phyloP scores from a whole-genome alignment of 1,284 basidiomycete species.

The Neolentinus lepideus region DNA sequence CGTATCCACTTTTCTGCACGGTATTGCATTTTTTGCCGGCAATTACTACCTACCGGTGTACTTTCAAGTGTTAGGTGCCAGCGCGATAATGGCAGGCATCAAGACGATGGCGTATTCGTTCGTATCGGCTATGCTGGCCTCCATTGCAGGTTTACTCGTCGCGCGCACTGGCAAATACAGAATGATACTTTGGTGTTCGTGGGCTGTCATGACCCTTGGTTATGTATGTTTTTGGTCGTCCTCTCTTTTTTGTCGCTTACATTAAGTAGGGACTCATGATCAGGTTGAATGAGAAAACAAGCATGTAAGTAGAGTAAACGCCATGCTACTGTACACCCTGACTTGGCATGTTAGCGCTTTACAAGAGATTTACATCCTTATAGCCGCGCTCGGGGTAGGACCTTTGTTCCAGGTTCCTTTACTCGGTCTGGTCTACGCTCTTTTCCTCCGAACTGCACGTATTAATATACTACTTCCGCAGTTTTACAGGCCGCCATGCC shows the following conservation, averaged over 20 bases:
- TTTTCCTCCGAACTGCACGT: not conserved
- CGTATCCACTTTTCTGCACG: slow-evolving; percentile 58
- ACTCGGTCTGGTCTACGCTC: not conserved
- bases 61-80: slow-evolving; percentile 73
- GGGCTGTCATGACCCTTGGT: slow-evolving; percentile 48
- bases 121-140: slow-evolving; percentile 49
- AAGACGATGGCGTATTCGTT: slow-evolving; percentile 72
- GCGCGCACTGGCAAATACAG: slow-evolving; percentile 58
- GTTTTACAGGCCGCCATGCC: slow-evolving; percentile 79
- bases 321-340: too few species aligned
- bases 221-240: slow-evolving; percentile 17
- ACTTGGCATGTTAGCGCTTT: slow-evolving; percentile 33
- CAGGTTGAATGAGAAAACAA: slow-evolving; percentile 32
- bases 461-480: slow-evolving; percentile 49
- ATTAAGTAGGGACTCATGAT: slow-evolving; percentile 49
- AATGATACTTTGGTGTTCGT: slow-evolving; percentile 52
- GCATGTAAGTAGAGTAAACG: slow-evolving; percentile 29
- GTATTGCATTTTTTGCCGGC: slow-evolving; percentile 57
- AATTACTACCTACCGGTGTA: slow-evolving; percentile 73
- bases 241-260: too few species aligned
- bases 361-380: slow-evolving; percentile 52
- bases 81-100: slow-evolving; percentile 70
- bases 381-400: slow-evolving; percentile 57
- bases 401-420: slow-evolving; percentile 51
- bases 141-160: slow-evolving; percentile 54